These are phyloP conservation scores for Filosporella fistucella DNA, from an alignment of 495 filamentous ascomycete genomes.

Conservation along the genomic window DNA sequence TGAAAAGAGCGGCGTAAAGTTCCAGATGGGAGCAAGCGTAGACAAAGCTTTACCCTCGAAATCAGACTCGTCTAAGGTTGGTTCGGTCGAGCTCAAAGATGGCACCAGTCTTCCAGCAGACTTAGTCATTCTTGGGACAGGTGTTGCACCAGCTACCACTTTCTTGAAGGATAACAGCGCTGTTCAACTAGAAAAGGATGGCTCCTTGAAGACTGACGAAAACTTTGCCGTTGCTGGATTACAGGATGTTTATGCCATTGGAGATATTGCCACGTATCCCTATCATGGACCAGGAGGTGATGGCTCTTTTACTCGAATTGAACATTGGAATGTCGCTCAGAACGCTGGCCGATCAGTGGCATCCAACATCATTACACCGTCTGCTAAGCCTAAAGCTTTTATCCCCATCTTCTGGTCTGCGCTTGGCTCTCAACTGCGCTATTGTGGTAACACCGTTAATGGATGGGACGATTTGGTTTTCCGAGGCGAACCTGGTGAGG, in stretches of 20 bases:
- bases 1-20: constrained; percentile 83
- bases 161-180: constrained; percentile 71
- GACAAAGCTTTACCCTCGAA: constrained; percentile 71
- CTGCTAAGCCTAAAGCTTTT: constrained; percentile 61
- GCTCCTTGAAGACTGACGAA: constrained; percentile 73
- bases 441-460: constrained; percentile 77
- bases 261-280: constrained; percentile 93
- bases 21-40: constrained; percentile 74
- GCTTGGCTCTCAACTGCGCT: constrained; percentile 80
- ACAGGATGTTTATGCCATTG: constrained; percentile 84
- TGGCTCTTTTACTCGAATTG: constrained; percentile 67
- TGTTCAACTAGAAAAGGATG: constrained; percentile 69
- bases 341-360: constrained; percentile 81
- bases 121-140: constrained; percentile 85
- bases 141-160: constrained; percentile 80
- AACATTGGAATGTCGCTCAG: constrained; percentile 98
- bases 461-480: constrained; percentile 84
- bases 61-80: constrained; percentile 62
- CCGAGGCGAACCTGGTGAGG: constrained; percentile 64
- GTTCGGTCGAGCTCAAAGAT: constrained; percentile 78
- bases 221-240: constrained; percentile 68
- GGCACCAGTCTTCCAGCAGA: constrained; percentile 82
- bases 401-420: constrained; percentile 97
- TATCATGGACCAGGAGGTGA: constrained; percentile 86
- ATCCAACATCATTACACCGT: constrained; percentile 61